Evolutionary conservation across 2,329 filamentous ascomycete genomes (phyloP).

Genomic region (Thelonectria blattea): DNA sequence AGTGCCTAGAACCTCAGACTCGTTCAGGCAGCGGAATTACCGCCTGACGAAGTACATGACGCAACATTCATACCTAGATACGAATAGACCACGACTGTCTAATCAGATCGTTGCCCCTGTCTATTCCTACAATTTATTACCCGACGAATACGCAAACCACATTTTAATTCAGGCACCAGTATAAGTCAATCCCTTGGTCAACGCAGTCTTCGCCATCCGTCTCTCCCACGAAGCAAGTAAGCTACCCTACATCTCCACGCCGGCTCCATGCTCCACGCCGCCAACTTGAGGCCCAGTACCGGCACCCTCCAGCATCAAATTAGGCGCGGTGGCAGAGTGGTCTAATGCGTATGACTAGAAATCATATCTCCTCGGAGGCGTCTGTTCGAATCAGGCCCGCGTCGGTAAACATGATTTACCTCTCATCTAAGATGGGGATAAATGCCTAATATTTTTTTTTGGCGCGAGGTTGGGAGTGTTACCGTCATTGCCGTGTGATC

Average conservation of each 20-base stretch:
- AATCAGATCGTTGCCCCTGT: no score
- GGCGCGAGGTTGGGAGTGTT: no score
- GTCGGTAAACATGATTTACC: background rate
- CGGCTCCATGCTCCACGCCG: background rate
- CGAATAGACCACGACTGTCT: no score
- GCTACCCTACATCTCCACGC: background rate
- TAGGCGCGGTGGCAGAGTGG: slow-evolving; percentile 5
- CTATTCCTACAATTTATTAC: no score
- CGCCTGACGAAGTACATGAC: no score
- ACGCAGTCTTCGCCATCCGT: background rate
- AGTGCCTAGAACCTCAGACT: no score
- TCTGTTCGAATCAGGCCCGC: slow-evolving; percentile 5
- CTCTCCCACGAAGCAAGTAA: background rate
- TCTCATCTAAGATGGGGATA: background rate
- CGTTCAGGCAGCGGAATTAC: no score
- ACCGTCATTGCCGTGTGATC: no score
- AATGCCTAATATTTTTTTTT: background rate
- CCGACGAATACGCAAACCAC: no score
- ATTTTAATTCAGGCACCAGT: background rate
- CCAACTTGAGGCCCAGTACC: background rate
- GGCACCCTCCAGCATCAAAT: background rate
- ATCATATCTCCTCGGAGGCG: slow-evolving; percentile 5
- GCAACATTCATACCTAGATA: no score
- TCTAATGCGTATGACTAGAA: slow-evolving; percentile 7
- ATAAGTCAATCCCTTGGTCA: background rate